Percentiles rank a stretch among this genome's conserved stretches.
Evolutionary conservation across 371 early-diverging fungal genomes (phyloP).

Genomic region (Mortierella sp.): DNA sequence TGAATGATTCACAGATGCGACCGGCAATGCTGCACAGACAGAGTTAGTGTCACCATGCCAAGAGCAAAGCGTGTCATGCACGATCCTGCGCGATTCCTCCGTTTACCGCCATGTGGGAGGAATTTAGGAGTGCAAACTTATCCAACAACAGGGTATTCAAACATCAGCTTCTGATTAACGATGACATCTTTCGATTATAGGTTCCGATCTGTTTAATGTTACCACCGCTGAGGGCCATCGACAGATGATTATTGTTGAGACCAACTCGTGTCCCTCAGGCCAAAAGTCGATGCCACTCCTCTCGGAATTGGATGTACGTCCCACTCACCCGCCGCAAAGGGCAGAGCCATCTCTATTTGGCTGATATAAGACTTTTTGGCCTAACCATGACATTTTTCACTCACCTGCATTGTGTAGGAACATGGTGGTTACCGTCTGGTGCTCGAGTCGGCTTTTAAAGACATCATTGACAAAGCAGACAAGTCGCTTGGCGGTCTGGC

Average conservation of each 20-base stretch:
- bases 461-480: slow-evolving; percentile 77
- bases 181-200: slow-evolving; percentile 39
- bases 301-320: slow-evolving; percentile 75
- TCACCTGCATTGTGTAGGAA: slow-evolving; percentile 46
- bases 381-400: too few species aligned
- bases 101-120: too few species aligned
- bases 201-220: slow-evolving; percentile 92
- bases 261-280: slow-evolving; percentile 95
- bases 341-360: too few species aligned
- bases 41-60: slow-evolving; percentile 3
- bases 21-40: too few species aligned
- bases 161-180: not conserved
- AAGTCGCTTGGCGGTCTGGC: slow-evolving; percentile 83
- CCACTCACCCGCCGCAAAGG: not conserved
- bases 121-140: too few species aligned
- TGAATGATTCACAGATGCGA: not conserved
- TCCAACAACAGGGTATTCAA: not conserved
- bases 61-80: too few species aligned
- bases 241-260: slow-evolving; percentile 97
- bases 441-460: slow-evolving; percentile 80
- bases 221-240: slow-evolving; percentile 87
- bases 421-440: slow-evolving; percentile 84
- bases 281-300: slow-evolving; percentile 95
- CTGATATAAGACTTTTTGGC: too few species aligned
- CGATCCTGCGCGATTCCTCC: too few species aligned